These are phyloP conservation scores for Phialophora macrospora DNA, from an alignment of 2,329 filamentous ascomycete genomes.

Conservation along the genomic window DNA sequence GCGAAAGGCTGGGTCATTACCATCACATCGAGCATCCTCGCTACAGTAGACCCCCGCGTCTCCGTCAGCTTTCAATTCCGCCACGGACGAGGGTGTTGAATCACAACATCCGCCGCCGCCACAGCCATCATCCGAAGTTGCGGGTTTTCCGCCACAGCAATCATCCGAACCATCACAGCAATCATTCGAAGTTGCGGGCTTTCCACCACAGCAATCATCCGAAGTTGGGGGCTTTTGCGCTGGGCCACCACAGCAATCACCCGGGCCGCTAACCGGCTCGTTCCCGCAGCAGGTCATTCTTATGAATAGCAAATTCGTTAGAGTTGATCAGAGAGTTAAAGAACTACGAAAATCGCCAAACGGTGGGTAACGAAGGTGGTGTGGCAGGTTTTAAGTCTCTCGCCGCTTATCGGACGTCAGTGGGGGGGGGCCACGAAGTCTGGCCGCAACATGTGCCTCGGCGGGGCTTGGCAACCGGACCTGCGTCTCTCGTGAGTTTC, in stretches of 20 bases:
- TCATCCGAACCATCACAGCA: neutral
- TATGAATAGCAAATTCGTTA: neutral
- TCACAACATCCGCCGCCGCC: neutral
- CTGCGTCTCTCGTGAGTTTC: too few species aligned
- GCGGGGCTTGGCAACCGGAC: constrained; percentile 2
- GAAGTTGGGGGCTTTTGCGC: neutral
- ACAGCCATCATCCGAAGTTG: neutral
- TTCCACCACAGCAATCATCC: neutral
- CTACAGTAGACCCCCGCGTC: constrained; percentile 13
- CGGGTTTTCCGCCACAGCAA: neutral
- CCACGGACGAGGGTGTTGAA: neutral
- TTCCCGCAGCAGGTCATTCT: neutral
- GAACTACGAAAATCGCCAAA: neutral
- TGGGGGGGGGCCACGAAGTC: neutral
- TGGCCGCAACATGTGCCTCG: neutral
- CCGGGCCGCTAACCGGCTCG: neutral
- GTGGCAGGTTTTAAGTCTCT: neutral
- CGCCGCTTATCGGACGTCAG: neutral
- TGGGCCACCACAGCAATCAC: constrained; percentile 5
- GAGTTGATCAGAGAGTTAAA: neutral
- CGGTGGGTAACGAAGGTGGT: neutral
- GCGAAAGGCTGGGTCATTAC: constrained; percentile 6
- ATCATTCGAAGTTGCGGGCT: neutral
- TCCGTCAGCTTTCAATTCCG: constrained; percentile 2
- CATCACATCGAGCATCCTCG: constrained; percentile 28